Evolutionary conservation across 2,329 filamentous ascomycete genomes (phyloP), one percentile per base, ranked within the genome.

Genomic region (Paraconiothyrium brasiliense): DNA sequence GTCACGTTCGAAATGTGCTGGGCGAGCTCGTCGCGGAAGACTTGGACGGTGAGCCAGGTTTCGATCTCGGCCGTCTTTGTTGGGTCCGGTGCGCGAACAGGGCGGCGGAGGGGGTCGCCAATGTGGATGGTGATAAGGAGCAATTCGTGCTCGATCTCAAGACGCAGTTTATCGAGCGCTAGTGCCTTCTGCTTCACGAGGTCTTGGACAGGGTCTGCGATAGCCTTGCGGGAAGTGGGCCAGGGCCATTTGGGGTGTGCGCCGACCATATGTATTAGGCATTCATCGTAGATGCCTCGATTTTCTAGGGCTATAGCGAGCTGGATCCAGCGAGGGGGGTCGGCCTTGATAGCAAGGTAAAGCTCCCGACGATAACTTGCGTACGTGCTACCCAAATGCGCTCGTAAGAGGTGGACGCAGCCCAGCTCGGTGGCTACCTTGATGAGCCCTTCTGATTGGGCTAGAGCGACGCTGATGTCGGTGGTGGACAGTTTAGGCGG

Each of bases 261-360:
- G 55, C 78, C 76, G 1, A 71, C 68, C 8, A 80, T 58, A 61
- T 81, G 77, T 20, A 78, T 71, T 1, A 79, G 66, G 14, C 75
- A 70, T 54, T 81, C 79, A 6, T 72, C 73, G 63, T 76, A 81
- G 13, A 81, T 72, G 1, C 59, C 52, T 1, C 57, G 52, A 54
- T 71, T 73, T 32, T 76, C 52, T 2, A 80, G 63, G 1, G 66
- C 46, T 1, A 74, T 55, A 0, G 70, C 67, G n/a, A 80, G 60
- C 1, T 69, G 61, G 0, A 80, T 66, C 71, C 75, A 80, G 22
- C 72, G 71, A 7, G 68, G 57, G 0, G 78, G 71, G 22, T 77
- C 71, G n/a, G 54, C 35, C 2, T 68, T 71, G 37, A 80, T 78
- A 11, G 74, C 68, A 7, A 64, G 44, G 58, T 65, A 74, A 16